These are phyloP conservation scores for Coniosporium tulheliwenetii DNA, from an alignment of 2,329 filamentous ascomycete species.

Conservation along the genomic window DNA sequence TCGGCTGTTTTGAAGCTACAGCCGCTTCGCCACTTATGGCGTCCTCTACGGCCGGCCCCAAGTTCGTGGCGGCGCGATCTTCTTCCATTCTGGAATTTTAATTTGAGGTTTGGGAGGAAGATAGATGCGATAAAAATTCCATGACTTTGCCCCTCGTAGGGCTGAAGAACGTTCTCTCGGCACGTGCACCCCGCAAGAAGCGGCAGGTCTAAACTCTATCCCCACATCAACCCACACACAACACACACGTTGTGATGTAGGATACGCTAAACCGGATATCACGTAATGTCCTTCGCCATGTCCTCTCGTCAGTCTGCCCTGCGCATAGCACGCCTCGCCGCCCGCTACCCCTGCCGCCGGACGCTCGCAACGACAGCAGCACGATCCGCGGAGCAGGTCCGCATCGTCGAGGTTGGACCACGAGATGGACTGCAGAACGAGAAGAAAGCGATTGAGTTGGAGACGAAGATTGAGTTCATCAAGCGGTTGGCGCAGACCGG, in stretches of 20 bases:
- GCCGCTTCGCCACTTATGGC: conserved; percentile 38
- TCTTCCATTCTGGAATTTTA: conserved; percentile 51
- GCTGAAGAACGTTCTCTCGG: too few relatives aligned
- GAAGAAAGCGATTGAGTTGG: conserved; percentile 51
- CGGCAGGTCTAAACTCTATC: too few relatives aligned
- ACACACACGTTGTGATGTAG: too few relatives aligned
- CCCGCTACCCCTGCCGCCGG: conserved; percentile 13
- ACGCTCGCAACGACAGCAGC: conserved; percentile 16
- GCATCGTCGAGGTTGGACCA: conserved; percentile 70
- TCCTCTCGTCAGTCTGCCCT: neutral
- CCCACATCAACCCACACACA: too few relatives aligned
- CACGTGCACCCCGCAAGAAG: too few relatives aligned
- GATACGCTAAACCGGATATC: too few relatives aligned
- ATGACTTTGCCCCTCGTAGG: too few relatives aligned
- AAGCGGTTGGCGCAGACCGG: conserved; percentile 53
- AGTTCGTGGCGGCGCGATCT: conserved; percentile 53
- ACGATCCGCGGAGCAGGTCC: conserved; percentile 25
- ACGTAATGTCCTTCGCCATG: too few relatives aligned
- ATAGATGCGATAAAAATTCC: too few relatives aligned
- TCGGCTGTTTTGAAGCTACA: conserved; percentile 51
- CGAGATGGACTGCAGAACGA: conserved; percentile 82
- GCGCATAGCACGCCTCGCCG: neutral
- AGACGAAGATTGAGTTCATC: conserved; percentile 64
- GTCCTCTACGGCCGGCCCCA: conserved; percentile 54
- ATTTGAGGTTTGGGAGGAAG: too few relatives aligned